Evolutionary conservation across 352 stramenopile species (phyloP), one percentile per base, ranked within the genome.

Genomic region (Phytopythium sindhum): DNA sequence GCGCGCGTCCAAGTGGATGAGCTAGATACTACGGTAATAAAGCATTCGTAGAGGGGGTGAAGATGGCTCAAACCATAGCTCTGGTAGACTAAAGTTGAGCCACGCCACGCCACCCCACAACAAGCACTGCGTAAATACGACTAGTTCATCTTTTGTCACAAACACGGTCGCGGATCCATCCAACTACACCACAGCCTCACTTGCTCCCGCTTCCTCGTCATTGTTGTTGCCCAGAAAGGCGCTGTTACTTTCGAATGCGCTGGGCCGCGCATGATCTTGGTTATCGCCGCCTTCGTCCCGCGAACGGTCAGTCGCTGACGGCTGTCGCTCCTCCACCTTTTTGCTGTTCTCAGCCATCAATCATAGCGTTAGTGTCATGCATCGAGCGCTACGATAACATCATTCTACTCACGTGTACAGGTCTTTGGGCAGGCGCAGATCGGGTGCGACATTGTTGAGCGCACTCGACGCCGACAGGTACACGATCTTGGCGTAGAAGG

Each of bases 401-500:
- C 31, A 42, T n/a, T 28, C 15, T 26, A 75, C 77, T 60, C 66
- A 86, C 75, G 71, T 67, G 55, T 75, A 75, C 11, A 89, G 76
- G 45, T 83, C 69, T 3, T 69, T 39, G 10, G 84, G 84, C 12
- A 90, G 69, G 41, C 80, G 65, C 8, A 92, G 70, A 9, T 33
- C 57, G 29, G 72, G 72, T 8, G 81, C 74, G 33, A 90, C 76
- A 57, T 78, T 77, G 41, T 78, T 65, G 21, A 96, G 63, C 37
- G 88, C 86, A 12, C 69, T 64, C 9, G 80, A 29, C 1, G 63
- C 66, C 33, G 77, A 61, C 15, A 96, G 29, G 60, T 93, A 96
- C 53, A 90, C 85, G 26, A 93, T 74, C 52, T 95, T 92, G 50
- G 75, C 72, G 71, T 90, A 92, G 54, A 96, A 93, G 19, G 70